These are phyloP conservation scores for Sphagnum fallax DNA, from an alignment of 228 moss, liverwort and hornwort genomes.

Conservation along the genomic window DNA sequence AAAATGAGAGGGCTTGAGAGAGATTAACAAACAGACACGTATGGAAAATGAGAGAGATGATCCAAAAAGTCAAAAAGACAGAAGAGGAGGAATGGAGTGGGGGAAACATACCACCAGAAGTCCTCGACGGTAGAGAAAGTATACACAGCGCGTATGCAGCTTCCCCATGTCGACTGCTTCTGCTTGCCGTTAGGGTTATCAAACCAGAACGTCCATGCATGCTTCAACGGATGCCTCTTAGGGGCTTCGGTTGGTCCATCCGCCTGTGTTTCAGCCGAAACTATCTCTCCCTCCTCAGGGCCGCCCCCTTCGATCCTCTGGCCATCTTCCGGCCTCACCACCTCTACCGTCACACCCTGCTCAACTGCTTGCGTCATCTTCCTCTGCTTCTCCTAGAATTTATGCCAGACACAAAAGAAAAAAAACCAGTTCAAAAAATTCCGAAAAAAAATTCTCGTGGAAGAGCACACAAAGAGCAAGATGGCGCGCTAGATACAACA, in stretches of 20 bases:
- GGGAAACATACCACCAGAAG: conserved; percentile 38
- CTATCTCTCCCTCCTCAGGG: conserved; percentile 19
- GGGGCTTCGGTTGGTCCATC: background rate
- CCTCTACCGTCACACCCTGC: too few species aligned
- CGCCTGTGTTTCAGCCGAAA: conserved; percentile 9
- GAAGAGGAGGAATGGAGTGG: background rate
- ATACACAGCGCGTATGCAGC: conserved; percentile 33
- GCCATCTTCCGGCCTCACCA: too few species aligned
- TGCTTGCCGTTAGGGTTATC: conserved; percentile 41
- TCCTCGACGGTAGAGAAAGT: conserved; percentile 37
- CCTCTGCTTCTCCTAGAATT: too few species aligned
- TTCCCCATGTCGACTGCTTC: conserved; percentile 48
- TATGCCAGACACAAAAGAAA: too few species aligned
- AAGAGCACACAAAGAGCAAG: too few species aligned
- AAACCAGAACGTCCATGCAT: conserved; percentile 42
- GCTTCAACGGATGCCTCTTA: conserved; percentile 29
- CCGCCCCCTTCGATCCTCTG: background rate
- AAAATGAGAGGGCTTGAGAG: background rate
- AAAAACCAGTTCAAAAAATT: too few species aligned
- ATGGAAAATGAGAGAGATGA: background rate
- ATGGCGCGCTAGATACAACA: too few species aligned
- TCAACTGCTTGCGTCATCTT: too few species aligned
- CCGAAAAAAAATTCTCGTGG: too few species aligned
- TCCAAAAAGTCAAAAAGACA: background rate
- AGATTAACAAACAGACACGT: background rate